Conservation (phyloP, 1,284 basidiomycete species). For the Moesziomyces globuligerus region DNA sequence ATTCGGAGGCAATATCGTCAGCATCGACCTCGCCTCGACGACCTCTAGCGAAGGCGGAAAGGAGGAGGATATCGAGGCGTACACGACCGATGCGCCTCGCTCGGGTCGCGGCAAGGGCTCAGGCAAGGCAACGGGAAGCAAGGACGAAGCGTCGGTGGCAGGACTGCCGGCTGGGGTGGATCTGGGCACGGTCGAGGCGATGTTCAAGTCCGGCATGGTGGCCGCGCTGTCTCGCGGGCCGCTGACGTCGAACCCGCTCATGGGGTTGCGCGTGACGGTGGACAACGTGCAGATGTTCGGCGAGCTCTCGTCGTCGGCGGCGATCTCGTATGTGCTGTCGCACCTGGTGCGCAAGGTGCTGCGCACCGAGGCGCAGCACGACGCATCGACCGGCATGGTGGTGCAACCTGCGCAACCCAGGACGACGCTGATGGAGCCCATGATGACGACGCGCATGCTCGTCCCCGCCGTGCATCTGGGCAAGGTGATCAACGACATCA, state of each 20-base stretch:
- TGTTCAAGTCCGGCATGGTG: constrained; percentile 38
- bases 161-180: constrained; percentile 29
- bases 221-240: constrained; percentile 61
- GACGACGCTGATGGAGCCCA: constrained; percentile 63
- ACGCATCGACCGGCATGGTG: constrained; percentile 10
- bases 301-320: constrained; percentile 46
- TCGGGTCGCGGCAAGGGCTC: background rate
- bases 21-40: constrained; percentile 21
- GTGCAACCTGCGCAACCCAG: background rate
- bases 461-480: constrained; percentile 50
- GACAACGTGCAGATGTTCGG: constrained; percentile 47
- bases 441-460: constrained; percentile 60
- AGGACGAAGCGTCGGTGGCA: background rate
- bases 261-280: constrained; percentile 44
- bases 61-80: constrained; percentile 23
- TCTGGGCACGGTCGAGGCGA: constrained; percentile 12
- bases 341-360: constrained; percentile 47
- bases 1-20: constrained; percentile 53
- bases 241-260: constrained; percentile 58
- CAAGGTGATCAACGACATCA: constrained; percentile 61
- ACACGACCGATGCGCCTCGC: constrained; percentile 11
- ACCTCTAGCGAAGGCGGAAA: background rate
- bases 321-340: constrained; percentile 49
- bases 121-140: constrained; percentile 1
- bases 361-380: constrained; percentile 16